phyloP scores from a whole-genome alignment of 345 rosid genomes.

The Populus ilicifolia region DNA sequence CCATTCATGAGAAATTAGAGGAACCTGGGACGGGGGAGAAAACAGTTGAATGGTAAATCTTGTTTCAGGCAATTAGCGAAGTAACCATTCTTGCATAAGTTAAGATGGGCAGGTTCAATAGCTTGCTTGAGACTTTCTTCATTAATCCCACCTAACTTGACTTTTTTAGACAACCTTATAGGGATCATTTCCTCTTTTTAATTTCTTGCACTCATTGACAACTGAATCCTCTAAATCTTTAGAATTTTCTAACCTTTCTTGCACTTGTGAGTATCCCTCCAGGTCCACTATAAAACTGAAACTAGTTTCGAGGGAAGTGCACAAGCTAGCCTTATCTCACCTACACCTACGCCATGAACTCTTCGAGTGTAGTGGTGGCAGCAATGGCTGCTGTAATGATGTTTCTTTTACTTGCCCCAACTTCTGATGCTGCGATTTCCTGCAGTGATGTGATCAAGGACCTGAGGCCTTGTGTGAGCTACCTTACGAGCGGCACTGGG shows the following conservation, averaged over 20 bases:
- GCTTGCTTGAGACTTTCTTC: neutral
- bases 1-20: neutral
- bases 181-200: neutral
- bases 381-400: conserved; percentile 22
- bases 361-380: conserved; percentile 8
- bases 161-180: neutral
- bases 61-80: neutral
- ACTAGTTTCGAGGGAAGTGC: neutral
- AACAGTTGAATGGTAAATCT: neutral
- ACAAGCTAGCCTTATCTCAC: neutral
- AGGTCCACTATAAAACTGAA: conserved; percentile 13
- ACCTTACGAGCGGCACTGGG: conserved; percentile 56
- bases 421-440: conserved; percentile 46
- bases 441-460: conserved; percentile 57
- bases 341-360: conserved; percentile 15
- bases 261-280: conserved; percentile 3
- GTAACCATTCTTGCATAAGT: neutral
- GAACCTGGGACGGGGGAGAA: neutral
- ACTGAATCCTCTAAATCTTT: no score
- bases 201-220: conserved; percentile 20
- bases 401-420: conserved; percentile 27
- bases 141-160: conserved; percentile 6
- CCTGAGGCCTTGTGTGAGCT: conserved; percentile 64
- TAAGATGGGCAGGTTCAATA: neutral
- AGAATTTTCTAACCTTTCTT: conserved; percentile 8